Evolutionary conservation across 1,284 basidiomycete species (phyloP).

Genomic region (Pisolithus thermaeus): DNA sequence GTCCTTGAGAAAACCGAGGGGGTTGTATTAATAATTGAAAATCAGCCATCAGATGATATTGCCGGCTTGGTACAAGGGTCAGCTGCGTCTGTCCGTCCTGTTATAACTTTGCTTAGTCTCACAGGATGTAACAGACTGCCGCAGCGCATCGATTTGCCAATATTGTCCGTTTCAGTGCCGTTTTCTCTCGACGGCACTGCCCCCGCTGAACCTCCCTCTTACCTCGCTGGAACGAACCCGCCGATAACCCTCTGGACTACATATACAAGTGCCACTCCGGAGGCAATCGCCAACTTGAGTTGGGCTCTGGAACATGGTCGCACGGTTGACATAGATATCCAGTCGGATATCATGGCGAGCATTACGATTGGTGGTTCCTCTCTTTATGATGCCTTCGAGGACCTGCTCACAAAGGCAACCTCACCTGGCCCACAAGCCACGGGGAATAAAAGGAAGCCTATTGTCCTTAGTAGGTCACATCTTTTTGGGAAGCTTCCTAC

Average conservation of each 20-base stretch:
- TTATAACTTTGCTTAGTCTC: neutral
- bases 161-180: constrained; percentile 51
- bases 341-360: constrained; percentile 39
- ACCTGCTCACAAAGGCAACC: constrained; percentile 61
- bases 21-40: constrained; percentile 26
- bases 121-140: constrained; percentile 29
- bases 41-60: constrained; percentile 9
- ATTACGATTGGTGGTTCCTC: constrained; percentile 33
- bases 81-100: constrained; percentile 6
- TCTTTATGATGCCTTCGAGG: constrained; percentile 68
- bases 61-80: constrained; percentile 14
- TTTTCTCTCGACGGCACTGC: constrained; percentile 48
- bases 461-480: constrained; percentile 66
- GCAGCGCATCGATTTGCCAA: constrained; percentile 30
- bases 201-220: constrained; percentile 33
- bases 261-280: constrained; percentile 44
- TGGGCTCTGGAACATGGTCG: constrained; percentile 60
- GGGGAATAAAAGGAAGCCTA: constrained; percentile 43
- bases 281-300: constrained; percentile 39
- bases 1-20: constrained; percentile 33
- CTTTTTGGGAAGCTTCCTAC: constrained; percentile 7
- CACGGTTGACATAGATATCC: constrained; percentile 65
- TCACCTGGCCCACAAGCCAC: constrained; percentile 23
- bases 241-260: constrained; percentile 51
- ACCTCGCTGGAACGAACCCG: constrained; percentile 34